A percentile compares a stretch with the other conserved stretches of the same genome.
These are phyloP conservation scores for Paecilomyces formosus DNA, from an alignment of 2,329 filamentous ascomycete genomes.

Conservation along the genomic window DNA sequence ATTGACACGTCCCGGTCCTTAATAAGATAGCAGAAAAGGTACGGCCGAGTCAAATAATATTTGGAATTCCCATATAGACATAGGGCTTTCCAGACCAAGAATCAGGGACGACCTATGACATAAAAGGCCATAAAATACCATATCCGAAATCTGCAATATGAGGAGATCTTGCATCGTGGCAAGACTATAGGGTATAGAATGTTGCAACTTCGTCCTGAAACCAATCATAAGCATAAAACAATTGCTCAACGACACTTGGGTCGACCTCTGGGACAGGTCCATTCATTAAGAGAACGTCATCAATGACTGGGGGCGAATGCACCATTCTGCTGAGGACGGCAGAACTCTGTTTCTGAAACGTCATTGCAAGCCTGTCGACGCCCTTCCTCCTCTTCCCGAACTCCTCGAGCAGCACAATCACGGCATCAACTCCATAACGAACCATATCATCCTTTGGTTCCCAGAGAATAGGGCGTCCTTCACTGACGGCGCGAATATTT, in stretches of 20 bases:
- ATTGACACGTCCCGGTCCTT: background rate
- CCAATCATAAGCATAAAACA: constrained; percentile 32
- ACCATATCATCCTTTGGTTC: constrained; percentile 28
- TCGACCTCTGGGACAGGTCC: constrained; percentile 25
- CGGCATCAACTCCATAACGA: constrained; percentile 28
- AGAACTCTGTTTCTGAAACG: constrained; percentile 31
- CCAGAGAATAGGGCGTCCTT: constrained; percentile 22
- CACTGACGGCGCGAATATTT: constrained; percentile 25
- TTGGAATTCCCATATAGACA: background rate
- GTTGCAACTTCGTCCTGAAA: constrained; percentile 33
- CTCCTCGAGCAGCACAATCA: constrained; percentile 28
- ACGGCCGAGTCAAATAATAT: background rate
- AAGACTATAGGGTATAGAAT: constrained; percentile 26
- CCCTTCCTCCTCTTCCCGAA: constrained; percentile 31
- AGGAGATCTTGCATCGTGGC: background rate
- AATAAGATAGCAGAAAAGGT: background rate
- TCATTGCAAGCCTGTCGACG: constrained; percentile 28
- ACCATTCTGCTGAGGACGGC: constrained; percentile 26
- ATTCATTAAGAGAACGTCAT: constrained; percentile 28
- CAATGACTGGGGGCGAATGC: constrained; percentile 24
- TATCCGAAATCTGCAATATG: background rate
- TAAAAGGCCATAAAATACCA: background rate
- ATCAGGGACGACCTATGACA: background rate
- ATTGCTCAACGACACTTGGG: constrained; percentile 28
- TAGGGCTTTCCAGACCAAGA: background rate